phyloP scores from a whole-genome alignment of 306 rosid species.

The Argentina anserina region DNA sequence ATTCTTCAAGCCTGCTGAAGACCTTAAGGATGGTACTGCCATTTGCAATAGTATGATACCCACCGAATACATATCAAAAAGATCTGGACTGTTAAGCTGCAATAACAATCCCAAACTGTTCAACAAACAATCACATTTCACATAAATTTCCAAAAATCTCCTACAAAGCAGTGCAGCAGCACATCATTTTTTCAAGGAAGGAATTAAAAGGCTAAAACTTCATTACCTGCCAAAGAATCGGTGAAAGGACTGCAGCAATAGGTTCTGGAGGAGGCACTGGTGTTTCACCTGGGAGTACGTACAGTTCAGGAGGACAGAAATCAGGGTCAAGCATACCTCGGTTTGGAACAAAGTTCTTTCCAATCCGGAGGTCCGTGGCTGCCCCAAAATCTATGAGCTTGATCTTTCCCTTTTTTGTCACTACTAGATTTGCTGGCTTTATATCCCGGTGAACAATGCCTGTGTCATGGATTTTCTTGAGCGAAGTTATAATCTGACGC shows the following conservation, averaged over 20 bases:
- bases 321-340: slow-evolving; percentile 76
- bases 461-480: slow-evolving; percentile 83
- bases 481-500: slow-evolving; percentile 79
- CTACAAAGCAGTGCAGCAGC: not conserved
- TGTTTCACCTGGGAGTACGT: slow-evolving; percentile 88
- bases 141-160: not conserved
- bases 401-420: slow-evolving; percentile 68
- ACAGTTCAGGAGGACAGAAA: slow-evolving; percentile 87
- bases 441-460: slow-evolving; percentile 95
- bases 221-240: slow-evolving; percentile 90
- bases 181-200: not conserved
- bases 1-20: slow-evolving; percentile 73
- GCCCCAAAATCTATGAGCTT: slow-evolving; percentile 97
- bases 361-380: slow-evolving; percentile 87
- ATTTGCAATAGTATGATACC: slow-evolving; percentile 93
- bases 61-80: slow-evolving; percentile 93
- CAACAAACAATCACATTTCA: not conserved
- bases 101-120: slow-evolving; percentile 31
- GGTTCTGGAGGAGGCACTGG: slow-evolving; percentile 95
- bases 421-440: slow-evolving; percentile 91
- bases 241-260: slow-evolving; percentile 85
- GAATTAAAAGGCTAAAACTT: not conserved
- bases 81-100: slow-evolving; percentile 95
- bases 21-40: slow-evolving; percentile 82
- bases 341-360: slow-evolving; percentile 80